Evolutionary conservation across 2,329 filamentous ascomycete genomes (phyloP), one percentile per base, ranked within the genome.

Genomic region (Byssoonygena ceratinophila): DNA sequence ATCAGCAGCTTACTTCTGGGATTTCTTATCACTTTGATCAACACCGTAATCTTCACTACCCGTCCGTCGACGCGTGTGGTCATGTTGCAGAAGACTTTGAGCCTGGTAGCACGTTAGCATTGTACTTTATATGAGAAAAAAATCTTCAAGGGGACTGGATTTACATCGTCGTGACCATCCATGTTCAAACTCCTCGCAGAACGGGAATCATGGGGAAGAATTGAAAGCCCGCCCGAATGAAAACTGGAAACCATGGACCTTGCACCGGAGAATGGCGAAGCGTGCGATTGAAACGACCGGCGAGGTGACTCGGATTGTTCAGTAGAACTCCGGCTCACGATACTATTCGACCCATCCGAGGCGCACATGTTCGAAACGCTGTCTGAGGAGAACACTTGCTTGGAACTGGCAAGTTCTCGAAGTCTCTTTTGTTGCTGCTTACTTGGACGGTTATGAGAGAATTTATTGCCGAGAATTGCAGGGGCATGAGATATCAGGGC

Each of bases 381-480:
- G 34, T 56, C 48, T 34, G 65, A 61, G 74, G 77, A 57, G 39
- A 82, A 70, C 36, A 91, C 74, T 18, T 84, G 81, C 32, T 82
- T 84, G 61, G 80, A 86, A 54, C 81, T 90, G n/a, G 87, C 88
- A 53, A 94, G 75, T 66, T 96, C 89, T 39, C 90, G 81, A 31
- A 94, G 76, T 57, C 85, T 83, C 63, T 77, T 85, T 63, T 87
- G 83, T 64, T 92, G 86, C 54, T 86, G 83, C 49, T 82, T 86
- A 58, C 75, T 87, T 1, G 91, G 90, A 3, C 89, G 82, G 64
- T 94, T 87, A 63, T 88, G 87, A 48, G 84, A 87, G 69, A 98
- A 87, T 66, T 98, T 98, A 76, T 98, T 98, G 51, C 91, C 88
- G 46, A 98, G 88, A 59, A 98, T 96, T 53, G 92, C 89, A 32